Base-by-base conservation (phyloP, 257 asterid species). In the Capsicum chinense region DNA sequence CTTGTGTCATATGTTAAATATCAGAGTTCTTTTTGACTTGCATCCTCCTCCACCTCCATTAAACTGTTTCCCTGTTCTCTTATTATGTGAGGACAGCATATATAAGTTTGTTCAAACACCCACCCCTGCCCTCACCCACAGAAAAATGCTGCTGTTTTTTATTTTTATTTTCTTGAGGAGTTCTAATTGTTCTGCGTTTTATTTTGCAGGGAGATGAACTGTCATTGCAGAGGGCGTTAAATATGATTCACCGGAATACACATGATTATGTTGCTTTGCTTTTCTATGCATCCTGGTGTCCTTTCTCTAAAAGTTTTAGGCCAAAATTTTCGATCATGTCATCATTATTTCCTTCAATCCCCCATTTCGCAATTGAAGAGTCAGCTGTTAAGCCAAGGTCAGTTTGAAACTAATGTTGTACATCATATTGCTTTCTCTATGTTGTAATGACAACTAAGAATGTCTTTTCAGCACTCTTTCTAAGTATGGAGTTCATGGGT, bases 251-350 rank as follows among this genome's bases (percentile, higher is more conserved):
- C 90, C 91, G 88, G 83, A 92, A 89, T 81, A 91, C 87, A 78
- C 89, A 89, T 56, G 93, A 92, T 76, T 95, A 93, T 83, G 95
- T 91, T 85, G 92, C 97, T 84, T 85, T 97, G 76, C 92, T 97
- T 86, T 97, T 95, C 94, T 95, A 95, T 89, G 95, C 99, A 37
- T 92, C 97, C 79, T 93, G 98, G 98, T 97, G 99, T 88, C 99
- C 98, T 78, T 97, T 97, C 94, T 97, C 98, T 62, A 88, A 86
- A 79, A 69, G 88, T 37, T 89, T 91, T 71, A 92, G 89, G 90
- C 95, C 97, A 79, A 90, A 87, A 81, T 92, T 93, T 89, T 95
- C 97, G 67, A 37, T 87, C 83, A 81, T 93, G 85, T 91, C 99
- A 80, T 91, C 97, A 56, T 85, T 95, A 68, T 97, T 90, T 84